Conservation (phyloP, 768 basidiomycete species). For the Imleria badia region DNA sequence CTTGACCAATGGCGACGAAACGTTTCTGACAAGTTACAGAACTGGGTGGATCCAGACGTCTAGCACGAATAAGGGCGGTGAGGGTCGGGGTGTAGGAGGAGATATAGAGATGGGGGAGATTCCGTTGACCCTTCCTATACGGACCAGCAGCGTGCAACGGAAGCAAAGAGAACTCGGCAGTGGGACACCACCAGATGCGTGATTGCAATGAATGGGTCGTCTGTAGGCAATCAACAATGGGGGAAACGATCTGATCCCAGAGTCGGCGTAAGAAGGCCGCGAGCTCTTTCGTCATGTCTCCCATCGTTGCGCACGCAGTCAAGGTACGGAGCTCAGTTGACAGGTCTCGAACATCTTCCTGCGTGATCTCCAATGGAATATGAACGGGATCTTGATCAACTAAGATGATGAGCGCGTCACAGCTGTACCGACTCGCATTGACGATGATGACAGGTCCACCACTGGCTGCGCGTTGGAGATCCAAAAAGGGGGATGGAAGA, state of each 20-base stretch:
- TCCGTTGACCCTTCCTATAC: not conserved
- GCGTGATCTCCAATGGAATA: not conserved
- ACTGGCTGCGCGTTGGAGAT: not conserved
- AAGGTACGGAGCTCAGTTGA: not conserved
- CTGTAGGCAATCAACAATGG: not conserved
- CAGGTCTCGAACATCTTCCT: not conserved
- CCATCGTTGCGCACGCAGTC: not conserved
- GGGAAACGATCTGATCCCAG: not conserved
- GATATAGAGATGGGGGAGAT: no score
- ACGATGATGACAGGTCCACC: not conserved
- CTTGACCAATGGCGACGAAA: not conserved
- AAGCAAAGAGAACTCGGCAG: no score
- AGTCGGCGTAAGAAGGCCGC: not conserved
- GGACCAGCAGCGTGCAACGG: not conserved
- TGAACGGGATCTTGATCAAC: not conserved
- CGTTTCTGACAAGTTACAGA: not conserved
- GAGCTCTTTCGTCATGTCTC: not conserved
- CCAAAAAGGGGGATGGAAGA: not conserved
- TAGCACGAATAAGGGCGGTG: not conserved
- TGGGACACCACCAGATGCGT: not conserved
- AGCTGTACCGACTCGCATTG: not conserved
- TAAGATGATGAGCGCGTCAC: not conserved
- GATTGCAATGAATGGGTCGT: not conserved
- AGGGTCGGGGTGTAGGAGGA: no score
- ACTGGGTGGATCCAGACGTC: not conserved